These are phyloP conservation scores for Trichophyton benhamiae DNA, from an alignment of 2,329 filamentous ascomycete genomes.

Conservation along the genomic window DNA sequence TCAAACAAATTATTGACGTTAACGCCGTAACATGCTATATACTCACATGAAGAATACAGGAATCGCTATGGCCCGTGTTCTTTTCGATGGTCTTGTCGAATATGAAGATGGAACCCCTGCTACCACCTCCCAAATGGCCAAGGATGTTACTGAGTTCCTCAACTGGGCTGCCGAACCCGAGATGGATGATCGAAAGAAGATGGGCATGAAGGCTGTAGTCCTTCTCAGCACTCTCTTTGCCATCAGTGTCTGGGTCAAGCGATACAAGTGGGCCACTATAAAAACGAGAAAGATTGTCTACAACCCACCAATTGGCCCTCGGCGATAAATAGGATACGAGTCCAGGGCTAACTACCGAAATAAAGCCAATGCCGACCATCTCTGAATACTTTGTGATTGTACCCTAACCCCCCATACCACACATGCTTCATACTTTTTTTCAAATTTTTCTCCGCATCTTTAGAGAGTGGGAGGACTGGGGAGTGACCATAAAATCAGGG, in stretches of 20 bases:
- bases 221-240: slow-evolving; percentile 69
- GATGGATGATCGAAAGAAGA: slow-evolving; percentile 99
- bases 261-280: slow-evolving; percentile 96
- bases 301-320: slow-evolving; percentile 51
- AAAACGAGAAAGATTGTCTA: slow-evolving; percentile 93
- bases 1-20: background rate
- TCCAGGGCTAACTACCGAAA: background rate
- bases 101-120: slow-evolving; percentile 95
- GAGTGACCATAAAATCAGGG: slow-evolving; percentile 4
- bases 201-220: slow-evolving; percentile 92
- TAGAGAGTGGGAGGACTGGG: slow-evolving; percentile 2
- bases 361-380: background rate
- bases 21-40: background rate
- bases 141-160: slow-evolving; percentile 96
- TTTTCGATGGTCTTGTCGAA: slow-evolving; percentile 94
- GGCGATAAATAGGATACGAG: slow-evolving; percentile 4
- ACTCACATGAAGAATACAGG: slow-evolving; percentile 23
- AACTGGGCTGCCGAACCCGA: slow-evolving; percentile 99
- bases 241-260: slow-evolving; percentile 92
- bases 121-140: slow-evolving; percentile 97
- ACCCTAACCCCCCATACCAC: background rate
- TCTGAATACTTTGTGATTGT: slow-evolving; percentile 2
- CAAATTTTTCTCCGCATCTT: background rate
- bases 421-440: slow-evolving; percentile 5
- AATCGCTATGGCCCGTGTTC: slow-evolving; percentile 96